These are phyloP conservation scores for Phanerochaete carnosa DNA, from an alignment of 768 basidiomycete genomes.

Conservation along the genomic window DNA sequence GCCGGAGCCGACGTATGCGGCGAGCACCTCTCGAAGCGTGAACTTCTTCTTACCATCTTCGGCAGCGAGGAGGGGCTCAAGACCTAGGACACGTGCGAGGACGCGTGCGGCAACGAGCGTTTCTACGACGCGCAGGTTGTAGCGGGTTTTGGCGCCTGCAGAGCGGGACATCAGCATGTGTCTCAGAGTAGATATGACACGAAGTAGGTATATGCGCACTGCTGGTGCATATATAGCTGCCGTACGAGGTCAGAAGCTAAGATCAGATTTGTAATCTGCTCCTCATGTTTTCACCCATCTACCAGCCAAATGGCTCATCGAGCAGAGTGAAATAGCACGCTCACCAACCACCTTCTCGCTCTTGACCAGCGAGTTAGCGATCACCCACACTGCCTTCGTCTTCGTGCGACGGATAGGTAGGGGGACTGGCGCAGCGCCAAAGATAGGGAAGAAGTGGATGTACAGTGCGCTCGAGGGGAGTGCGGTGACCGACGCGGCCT, in stretches of 20 bases:
- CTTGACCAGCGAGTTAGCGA: constrained; percentile 81
- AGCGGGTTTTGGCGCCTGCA: constrained; percentile 71
- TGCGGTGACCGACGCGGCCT: constrained; percentile 84
- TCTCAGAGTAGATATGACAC: too few relatives aligned
- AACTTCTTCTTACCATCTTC: constrained; percentile 39
- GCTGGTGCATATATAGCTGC: too few relatives aligned
- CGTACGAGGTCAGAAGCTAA: too few relatives aligned
- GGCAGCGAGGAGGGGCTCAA: constrained; percentile 43
- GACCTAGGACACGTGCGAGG: constrained; percentile 12
- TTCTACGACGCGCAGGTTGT: constrained; percentile 93
- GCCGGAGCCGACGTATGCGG: constrained; percentile 37
- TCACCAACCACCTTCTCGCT: constrained; percentile 63
- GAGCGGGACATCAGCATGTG: neutral
- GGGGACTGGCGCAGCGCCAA: constrained; percentile 62
- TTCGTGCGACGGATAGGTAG: constrained; percentile 44
- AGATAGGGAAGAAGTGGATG: constrained; percentile 76
- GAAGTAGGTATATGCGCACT: too few relatives aligned
- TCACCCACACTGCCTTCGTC: constrained; percentile 57
- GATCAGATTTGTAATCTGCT: too few relatives aligned
- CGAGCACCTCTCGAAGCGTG: constrained; percentile 66
- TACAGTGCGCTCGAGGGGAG: constrained; percentile 68
- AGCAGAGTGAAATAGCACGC: neutral
- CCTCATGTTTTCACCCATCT: too few relatives aligned
- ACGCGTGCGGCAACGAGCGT: constrained; percentile 77
- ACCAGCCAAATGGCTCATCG: too few relatives aligned